A percentile compares a stretch with the other conserved stretches of the same genome.
Evolutionary conservation across 1,284 basidiomycete genomes (phyloP).

Genomic region (Trichosporon ovoides): DNA sequence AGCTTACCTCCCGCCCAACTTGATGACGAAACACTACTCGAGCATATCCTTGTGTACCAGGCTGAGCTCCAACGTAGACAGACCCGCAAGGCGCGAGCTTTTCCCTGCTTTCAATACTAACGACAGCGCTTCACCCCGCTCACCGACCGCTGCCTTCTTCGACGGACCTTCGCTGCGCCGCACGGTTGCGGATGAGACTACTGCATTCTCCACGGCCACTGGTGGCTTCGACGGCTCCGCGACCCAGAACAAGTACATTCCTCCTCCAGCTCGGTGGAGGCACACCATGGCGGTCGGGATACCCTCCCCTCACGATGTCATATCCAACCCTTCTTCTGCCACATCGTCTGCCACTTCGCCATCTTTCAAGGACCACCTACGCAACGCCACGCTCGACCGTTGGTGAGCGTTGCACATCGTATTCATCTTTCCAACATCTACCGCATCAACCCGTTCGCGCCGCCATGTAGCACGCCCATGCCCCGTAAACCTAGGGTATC

Average conservation of each 20-base stretch:
- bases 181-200: background rate
- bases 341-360: background rate
- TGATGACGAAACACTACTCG: slow-evolving; percentile 3
- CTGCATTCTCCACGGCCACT: background rate
- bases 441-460: background rate
- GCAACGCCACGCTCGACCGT: background rate
- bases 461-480: background rate
- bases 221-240: background rate
- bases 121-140: background rate
- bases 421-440: background rate
- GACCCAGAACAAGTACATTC: background rate
- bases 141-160: background rate
- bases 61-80: slow-evolving; percentile 2
- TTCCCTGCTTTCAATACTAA: background rate
- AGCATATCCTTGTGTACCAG: background rate
- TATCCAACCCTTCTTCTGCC: background rate
- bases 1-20: background rate
- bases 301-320: background rate
- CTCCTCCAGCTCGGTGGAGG: background rate
- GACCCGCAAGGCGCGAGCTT: background rate
- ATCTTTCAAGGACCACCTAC: background rate
- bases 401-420: background rate
- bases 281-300: background rate
- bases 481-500: no score
- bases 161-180: background rate